These are phyloP conservation scores for Nakaseomyces delphensis DNA, from an alignment of 1,139 yeast genomes.

Conservation along the genomic window DNA sequence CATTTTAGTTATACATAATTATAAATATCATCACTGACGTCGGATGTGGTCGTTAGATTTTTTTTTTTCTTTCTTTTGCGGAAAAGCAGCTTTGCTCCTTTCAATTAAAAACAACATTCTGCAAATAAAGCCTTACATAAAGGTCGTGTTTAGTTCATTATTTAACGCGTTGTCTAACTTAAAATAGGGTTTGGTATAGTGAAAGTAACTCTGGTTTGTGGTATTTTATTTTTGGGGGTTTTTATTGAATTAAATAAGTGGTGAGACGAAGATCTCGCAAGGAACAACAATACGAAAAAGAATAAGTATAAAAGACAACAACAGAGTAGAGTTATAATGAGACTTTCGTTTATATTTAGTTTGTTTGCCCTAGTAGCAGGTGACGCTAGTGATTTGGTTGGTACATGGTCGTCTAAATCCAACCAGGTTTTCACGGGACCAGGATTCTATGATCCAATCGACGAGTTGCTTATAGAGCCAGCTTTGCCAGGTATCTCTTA, in stretches of 20 bases:
- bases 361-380: constrained; percentile 12
- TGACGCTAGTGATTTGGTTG: constrained; percentile 38
- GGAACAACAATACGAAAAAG: background rate
- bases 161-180: too few species aligned
- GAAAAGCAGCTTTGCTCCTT: too few species aligned
- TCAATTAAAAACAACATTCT: too few species aligned
- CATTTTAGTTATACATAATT: too few species aligned
- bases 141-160: too few species aligned
- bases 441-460: constrained; percentile 91
- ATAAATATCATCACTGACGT: too few species aligned
- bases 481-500: constrained; percentile 89
- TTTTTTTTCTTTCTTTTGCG: too few species aligned
- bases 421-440: constrained; percentile 96
- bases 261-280: background rate
- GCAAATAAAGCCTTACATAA: too few species aligned
- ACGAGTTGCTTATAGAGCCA: constrained; percentile 88
- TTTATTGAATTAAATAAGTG: background rate
- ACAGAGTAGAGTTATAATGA: background rate
- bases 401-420: constrained; percentile 96
- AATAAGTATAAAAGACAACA: background rate
- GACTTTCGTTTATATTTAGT: constrained; percentile 1
- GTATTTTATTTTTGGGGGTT: background rate
- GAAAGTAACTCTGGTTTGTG: too few species aligned
- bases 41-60: too few species aligned
- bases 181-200: too few species aligned